Percentiles rank a stretch among this genome's conserved stretches.
Evolutionary conservation across 345 rosid species (phyloP).

Genomic region (Rhodomyrtus tomentosa): DNA sequence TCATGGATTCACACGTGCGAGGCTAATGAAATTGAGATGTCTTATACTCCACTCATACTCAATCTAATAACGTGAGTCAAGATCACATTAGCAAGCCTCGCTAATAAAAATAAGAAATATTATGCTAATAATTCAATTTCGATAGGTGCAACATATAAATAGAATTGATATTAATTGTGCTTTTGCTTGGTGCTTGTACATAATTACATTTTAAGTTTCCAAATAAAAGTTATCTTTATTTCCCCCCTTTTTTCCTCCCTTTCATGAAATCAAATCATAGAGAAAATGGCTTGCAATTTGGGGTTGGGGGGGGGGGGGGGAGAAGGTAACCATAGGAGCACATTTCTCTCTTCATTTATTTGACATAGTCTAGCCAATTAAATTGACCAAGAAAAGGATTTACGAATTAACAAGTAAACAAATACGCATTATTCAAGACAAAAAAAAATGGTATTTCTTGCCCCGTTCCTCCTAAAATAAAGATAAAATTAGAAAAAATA

Average conservation of each 20-base stretch:
- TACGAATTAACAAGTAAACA: background rate
- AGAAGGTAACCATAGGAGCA: background rate
- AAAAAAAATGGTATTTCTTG: accelerated
- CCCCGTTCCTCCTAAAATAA: background rate
- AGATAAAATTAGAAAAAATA: background rate
- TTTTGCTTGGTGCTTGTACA: background rate
- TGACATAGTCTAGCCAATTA: background rate
- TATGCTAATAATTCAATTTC: background rate
- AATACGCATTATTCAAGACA: background rate
- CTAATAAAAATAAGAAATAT: background rate
- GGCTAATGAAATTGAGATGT: background rate
- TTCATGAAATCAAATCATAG: background rate
- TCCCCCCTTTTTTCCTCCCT: background rate
- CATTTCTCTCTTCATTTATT: background rate
- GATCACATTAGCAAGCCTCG: background rate
- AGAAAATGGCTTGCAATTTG: background rate
- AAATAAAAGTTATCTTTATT: background rate
- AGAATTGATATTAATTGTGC: background rate
- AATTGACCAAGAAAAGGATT: background rate
- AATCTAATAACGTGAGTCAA: background rate
- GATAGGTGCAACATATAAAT: background rate
- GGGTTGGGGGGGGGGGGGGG: too few species aligned
- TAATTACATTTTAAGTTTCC: background rate
- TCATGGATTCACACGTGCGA: background rate
- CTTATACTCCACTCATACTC: background rate